Evolutionary conservation across 805 yeast genomes (phyloP).

Genomic region (Lipomyces yamanashiensis): DNA sequence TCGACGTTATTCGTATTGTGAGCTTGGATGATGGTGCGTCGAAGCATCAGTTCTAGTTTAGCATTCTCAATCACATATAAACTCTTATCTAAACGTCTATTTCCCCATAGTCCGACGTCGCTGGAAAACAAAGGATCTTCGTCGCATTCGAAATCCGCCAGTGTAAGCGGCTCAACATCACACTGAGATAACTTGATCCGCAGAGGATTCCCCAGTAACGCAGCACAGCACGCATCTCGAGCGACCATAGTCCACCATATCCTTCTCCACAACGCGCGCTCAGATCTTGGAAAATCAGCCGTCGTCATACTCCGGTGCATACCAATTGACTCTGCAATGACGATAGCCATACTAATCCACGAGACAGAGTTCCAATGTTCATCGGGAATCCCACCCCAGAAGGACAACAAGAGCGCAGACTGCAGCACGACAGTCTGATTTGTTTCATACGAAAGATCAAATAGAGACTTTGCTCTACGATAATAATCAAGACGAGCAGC

Average conservation of each 20-base stretch:
- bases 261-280: conserved; percentile 15
- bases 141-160: conserved; percentile 1
- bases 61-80: conserved; percentile 6
- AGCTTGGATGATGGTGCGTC: conserved; percentile 6
- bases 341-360: conserved; percentile 13
- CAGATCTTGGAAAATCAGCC: background rate
- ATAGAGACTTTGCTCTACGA: conserved; percentile 6
- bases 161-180: background rate
- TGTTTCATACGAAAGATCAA: background rate
- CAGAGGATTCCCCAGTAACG: conserved; percentile 12
- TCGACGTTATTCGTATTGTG: background rate
- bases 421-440: background rate
- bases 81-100: background rate
- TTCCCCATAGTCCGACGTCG: background rate
- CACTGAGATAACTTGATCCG: conserved; percentile 5
- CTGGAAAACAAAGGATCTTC: background rate
- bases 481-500: conserved; percentile 5
- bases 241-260: conserved; percentile 12
- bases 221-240: conserved; percentile 8
- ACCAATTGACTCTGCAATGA: conserved; percentile 13
- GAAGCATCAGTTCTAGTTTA: conserved; percentile 1
- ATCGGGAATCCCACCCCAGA: conserved; percentile 13
- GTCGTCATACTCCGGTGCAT: conserved; percentile 1
- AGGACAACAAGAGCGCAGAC: conserved; percentile 5
- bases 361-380: conserved; percentile 13